Conservation (phyloP, 2,329 filamentous ascomycete genomes). For the Colletotrichum scovillei region DNA sequence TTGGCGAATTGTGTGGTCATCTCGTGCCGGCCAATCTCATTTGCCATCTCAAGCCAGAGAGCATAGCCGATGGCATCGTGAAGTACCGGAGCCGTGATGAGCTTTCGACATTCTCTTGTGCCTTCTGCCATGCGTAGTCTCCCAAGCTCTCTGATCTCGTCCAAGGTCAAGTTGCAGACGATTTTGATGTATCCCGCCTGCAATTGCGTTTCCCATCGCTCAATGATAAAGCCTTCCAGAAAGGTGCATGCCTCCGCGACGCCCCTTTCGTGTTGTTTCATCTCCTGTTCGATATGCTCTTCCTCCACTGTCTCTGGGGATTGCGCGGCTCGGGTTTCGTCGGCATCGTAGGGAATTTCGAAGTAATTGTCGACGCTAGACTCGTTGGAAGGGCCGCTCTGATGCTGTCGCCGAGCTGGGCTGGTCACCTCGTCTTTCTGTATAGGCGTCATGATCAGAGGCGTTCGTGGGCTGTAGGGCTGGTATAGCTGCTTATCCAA, state of each 20-base stretch:
- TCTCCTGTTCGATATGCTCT: no score
- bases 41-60: constrained; percentile 12
- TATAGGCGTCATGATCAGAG: not conserved
- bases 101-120: constrained; percentile 7
- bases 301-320: no score
- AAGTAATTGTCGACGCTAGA: not conserved
- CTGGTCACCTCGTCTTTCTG: not conserved
- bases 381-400: not conserved
- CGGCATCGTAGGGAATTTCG: not conserved
- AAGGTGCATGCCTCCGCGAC: not conserved
- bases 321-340: no score
- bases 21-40: not conserved
- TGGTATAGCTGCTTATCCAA: constrained; percentile 12
- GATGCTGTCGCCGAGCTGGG: not conserved
- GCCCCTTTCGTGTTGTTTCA: not conserved
- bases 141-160: constrained; percentile 2
- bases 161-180: constrained; percentile 23
- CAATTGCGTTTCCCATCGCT: constrained; percentile 1
- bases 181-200: constrained; percentile 25
- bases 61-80: constrained; percentile 22
- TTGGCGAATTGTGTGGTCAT: not conserved
- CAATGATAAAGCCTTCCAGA: not conserved
- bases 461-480: not conserved
- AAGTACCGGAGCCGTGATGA: constrained; percentile 27
- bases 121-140: constrained; percentile 5